Percentiles rank a stretch among this genome's conserved stretches.
These are phyloP conservation scores for Xylaria venustula DNA, from an alignment of 495 filamentous ascomycete genomes.

Conservation along the genomic window DNA sequence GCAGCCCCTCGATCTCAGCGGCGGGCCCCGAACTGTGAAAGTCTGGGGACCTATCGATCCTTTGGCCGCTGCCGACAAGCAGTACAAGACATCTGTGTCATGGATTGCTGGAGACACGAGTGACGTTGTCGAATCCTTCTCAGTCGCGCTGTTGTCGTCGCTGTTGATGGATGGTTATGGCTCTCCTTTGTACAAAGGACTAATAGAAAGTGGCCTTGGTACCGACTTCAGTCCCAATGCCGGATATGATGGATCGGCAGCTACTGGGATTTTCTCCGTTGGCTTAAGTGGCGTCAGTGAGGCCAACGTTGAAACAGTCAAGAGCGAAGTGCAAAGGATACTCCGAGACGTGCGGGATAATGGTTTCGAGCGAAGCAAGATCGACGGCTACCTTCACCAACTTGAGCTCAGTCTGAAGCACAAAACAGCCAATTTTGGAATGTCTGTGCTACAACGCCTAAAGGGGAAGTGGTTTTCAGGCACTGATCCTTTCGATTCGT, in stretches of 20 bases:
- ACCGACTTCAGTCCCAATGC: conserved; percentile 93
- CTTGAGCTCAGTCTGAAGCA: conserved; percentile 87
- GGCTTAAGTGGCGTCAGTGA: conserved; percentile 83
- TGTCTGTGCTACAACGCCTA: conserved; percentile 82
- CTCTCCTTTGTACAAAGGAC: conserved; percentile 84
- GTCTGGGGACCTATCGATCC: conserved; percentile 87
- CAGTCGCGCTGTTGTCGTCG: conserved; percentile 73
- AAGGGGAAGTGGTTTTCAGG: conserved; percentile 94
- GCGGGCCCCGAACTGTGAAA: conserved; percentile 63
- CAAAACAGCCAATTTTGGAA: conserved; percentile 91
- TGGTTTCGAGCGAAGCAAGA: conserved; percentile 84
- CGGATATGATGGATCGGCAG: conserved; percentile 77
- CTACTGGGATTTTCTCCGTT: conserved; percentile 79
- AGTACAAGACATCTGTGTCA: conserved; percentile 88
- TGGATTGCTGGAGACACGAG: conserved; percentile 85
- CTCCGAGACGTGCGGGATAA: conserved; percentile 62
- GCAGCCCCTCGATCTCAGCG: conserved; percentile 66
- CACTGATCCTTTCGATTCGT: conserved; percentile 81
- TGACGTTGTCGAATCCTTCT: conserved; percentile 83
- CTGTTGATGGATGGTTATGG: conserved; percentile 91
- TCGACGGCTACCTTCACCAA: conserved; percentile 91
- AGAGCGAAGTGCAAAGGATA: conserved; percentile 66
- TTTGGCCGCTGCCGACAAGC: conserved; percentile 76
- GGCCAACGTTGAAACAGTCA: conserved; percentile 73
- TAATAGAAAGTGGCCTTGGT: conserved; percentile 88